Base-by-base conservation (phyloP, 139 green algal genomes). In the Chlorella sp. region DNA sequence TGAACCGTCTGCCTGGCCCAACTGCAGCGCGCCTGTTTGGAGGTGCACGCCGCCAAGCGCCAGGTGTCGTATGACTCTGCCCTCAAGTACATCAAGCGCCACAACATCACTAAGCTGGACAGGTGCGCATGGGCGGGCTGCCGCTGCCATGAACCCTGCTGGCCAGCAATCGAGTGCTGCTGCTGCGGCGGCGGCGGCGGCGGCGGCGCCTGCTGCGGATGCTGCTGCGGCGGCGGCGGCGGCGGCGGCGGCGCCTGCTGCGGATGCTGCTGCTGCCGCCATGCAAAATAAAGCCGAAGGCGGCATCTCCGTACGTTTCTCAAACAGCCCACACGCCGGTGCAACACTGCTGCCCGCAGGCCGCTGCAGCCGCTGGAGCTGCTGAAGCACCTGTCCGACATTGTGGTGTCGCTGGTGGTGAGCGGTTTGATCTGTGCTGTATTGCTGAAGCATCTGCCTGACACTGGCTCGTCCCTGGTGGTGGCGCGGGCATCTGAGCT, bases 331-430 rank as follows among this genome's bases (percentile, higher is more conserved):
- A n/a, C n/a, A 11, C 51, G 20, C 54, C 51, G 38, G 13, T 22
- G 7, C 1, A 9, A 40, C 22, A 24, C 46, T 65, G 30, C 17
- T 64, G 40, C 24, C n/a, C 65, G 76, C 84, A 87, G 80, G 22
- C 80, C 80, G 48, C 36, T 89, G 51, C 64, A 83, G 44, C 80
- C 85, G 8, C 48, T 89, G 32, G 85, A 89, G 80, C 51, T 89
- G 43, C 85, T 89, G 62, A 64, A 65, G 22, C 86, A 84, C 40
- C 64, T 89, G 62, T 44, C 32, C 6, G 46, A 86, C 32, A 67
- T 80, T 30, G 85, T 86, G 11, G 69, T 64, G 36, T 46, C 34
- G 11, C 44, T 89, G 28, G 73, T 86, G 32, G 51, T 60, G 51
- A 60, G 51, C n/a, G n/a, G n/a, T 24, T 60, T 60, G 16, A 19